Percentiles rank a stretch among this genome's conserved stretches.
These are phyloP conservation scores for Eutrema japonicum DNA, from an alignment of 345 rosid species.

Conservation along the genomic window DNA sequence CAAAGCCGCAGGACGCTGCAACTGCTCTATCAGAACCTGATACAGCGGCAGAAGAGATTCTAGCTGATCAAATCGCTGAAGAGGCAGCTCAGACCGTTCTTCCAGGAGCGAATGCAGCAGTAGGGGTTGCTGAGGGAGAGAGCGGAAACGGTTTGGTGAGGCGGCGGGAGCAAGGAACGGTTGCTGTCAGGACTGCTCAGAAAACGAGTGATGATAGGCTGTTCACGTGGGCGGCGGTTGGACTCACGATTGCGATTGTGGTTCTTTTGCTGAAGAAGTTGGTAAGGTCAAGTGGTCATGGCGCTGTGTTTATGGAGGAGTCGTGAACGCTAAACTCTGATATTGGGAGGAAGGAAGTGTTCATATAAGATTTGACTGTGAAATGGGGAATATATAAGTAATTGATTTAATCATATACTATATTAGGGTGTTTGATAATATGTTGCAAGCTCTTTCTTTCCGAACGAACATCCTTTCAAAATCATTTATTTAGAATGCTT, in stretches of 20 bases:
- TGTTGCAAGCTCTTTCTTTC: neutral
- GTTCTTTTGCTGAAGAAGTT: slow-evolving; percentile 88
- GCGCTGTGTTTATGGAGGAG: slow-evolving; percentile 75
- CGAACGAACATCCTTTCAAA: neutral
- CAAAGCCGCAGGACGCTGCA: slow-evolving; percentile 5
- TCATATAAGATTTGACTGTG: neutral
- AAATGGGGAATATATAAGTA: neutral
- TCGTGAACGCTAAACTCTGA: slow-evolving; percentile 19
- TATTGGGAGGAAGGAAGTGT: neutral
- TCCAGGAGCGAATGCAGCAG: slow-evolving; percentile 35
- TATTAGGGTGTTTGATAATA: neutral
- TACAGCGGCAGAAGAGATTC: slow-evolving; percentile 42
- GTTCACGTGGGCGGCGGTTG: slow-evolving; percentile 90
- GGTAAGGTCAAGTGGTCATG: slow-evolving; percentile 76
- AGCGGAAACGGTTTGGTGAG: slow-evolving; percentile 4
- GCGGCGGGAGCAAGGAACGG: slow-evolving; percentile 1
- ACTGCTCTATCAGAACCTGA: slow-evolving; percentile 33
- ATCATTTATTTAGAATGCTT: neutral
- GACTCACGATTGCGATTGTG: slow-evolving; percentile 81
- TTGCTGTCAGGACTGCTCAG: slow-evolving; percentile 33
- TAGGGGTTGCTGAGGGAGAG: slow-evolving; percentile 35
- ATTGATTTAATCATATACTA: neutral
- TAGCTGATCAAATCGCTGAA: slow-evolving; percentile 50
- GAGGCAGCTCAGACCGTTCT: slow-evolving; percentile 43
- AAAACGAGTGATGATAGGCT: slow-evolving; percentile 76